Evolutionary conservation across 2,329 filamentous ascomycete genomes (phyloP).

Genomic region (Fusarium drepaniforme): DNA sequence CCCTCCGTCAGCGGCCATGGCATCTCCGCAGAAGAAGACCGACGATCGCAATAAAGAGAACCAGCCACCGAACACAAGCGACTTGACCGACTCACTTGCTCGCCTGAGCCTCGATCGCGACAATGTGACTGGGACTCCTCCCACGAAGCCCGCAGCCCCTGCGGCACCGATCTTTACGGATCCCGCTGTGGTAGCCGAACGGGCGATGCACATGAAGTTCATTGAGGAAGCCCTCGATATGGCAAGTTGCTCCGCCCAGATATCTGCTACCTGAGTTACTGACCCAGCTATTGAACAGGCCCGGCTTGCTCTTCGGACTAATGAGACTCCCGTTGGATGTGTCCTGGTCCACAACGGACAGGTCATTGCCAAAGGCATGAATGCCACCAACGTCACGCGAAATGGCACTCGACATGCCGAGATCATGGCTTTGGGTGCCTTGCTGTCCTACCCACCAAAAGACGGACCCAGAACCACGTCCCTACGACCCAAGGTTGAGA

Average conservation of each 20-base stretch:
- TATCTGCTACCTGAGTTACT: background rate
- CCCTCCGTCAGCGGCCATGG: constrained; percentile 34
- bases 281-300: constrained; percentile 66
- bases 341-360: constrained; percentile 86
- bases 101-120: constrained; percentile 33
- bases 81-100: constrained; percentile 28
- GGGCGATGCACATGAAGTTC: constrained; percentile 63
- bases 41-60: constrained; percentile 48
- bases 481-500: constrained; percentile 51
- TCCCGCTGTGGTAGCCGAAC: constrained; percentile 47
- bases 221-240: constrained; percentile 90
- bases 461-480: constrained; percentile 47
- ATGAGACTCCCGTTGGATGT: constrained; percentile 97
- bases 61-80: constrained; percentile 26
- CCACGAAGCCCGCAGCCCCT: background rate
- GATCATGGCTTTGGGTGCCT: constrained; percentile 82
- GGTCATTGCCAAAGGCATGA: constrained; percentile 93
- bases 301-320: constrained; percentile 83
- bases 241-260: constrained; percentile 64
- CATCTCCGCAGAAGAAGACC: constrained; percentile 12
- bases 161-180: constrained; percentile 36
- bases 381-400: constrained; percentile 92
- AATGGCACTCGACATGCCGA: constrained; percentile 96
- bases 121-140: background rate
- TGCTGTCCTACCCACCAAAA: constrained; percentile 58